phyloP scores from a whole-genome alignment of 345 rosid species.

The Corchorus capsularis region DNA sequence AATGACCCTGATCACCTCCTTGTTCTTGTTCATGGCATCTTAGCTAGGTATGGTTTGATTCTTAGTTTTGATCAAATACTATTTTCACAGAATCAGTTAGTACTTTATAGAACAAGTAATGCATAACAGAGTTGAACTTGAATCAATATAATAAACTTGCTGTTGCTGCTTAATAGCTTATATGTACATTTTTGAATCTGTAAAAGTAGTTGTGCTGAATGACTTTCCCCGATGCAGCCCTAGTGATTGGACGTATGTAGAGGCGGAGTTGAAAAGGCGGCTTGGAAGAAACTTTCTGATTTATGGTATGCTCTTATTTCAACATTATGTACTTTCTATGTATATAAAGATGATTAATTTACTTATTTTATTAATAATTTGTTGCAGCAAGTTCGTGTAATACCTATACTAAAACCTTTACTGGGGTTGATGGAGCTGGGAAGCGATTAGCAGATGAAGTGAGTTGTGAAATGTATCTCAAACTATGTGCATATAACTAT shows the following conservation, averaged over 20 bases:
- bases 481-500: background rate
- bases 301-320: slow-evolving; percentile 51
- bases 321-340: background rate
- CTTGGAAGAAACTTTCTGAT: slow-evolving; percentile 85
- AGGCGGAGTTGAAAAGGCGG: slow-evolving; percentile 87
- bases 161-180: background rate
- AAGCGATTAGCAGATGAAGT: slow-evolving; percentile 92
- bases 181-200: background rate
- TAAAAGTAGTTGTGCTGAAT: slow-evolving; percentile 20
- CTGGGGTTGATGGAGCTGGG: slow-evolving; percentile 95
- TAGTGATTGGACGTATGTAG: slow-evolving; percentile 92
- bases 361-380: background rate
- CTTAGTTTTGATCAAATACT: slow-evolving; percentile 3
- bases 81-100: background rate
- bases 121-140: background rate
- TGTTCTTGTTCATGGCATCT: slow-evolving; percentile 96
- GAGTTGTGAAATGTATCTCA: slow-evolving; percentile 31
- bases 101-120: background rate
- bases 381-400: slow-evolving; percentile 88
- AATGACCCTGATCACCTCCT: slow-evolving; percentile 91
- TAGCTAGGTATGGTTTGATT: slow-evolving; percentile 64
- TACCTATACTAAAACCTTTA: slow-evolving; percentile 74
- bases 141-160: background rate
- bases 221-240: slow-evolving; percentile 62
- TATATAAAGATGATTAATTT: background rate